Evolutionary conservation across 495 filamentous ascomycete genomes (phyloP).

Genomic region (Symbiotaphrina buchneri): DNA sequence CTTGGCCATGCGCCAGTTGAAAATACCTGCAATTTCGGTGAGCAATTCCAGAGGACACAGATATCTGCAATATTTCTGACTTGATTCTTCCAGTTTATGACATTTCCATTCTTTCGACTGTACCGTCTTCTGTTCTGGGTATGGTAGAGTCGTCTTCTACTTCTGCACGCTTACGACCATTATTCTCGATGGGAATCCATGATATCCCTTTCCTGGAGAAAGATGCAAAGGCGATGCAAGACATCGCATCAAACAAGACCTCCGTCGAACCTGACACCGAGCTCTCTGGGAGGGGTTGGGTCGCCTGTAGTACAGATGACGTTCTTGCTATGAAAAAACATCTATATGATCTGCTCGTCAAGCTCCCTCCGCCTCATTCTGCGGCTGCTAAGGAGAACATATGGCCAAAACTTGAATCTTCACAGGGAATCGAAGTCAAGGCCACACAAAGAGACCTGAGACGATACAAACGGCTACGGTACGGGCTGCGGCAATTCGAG

Average conservation of each 20-base stretch:
- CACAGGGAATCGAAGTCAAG: slow-evolving; percentile 37
- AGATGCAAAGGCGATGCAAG: slow-evolving; percentile 10
- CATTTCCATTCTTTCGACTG: slow-evolving; percentile 69
- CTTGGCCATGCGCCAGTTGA: slow-evolving; percentile 69
- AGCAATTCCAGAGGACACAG: slow-evolving; percentile 7
- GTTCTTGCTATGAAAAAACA: slow-evolving; percentile 64
- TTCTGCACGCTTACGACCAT: slow-evolving; percentile 59
- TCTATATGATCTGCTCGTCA: slow-evolving; percentile 75
- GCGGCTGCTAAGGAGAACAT: slow-evolving; percentile 28
- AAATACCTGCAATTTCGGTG: slow-evolving; percentile 72
- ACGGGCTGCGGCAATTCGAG: slow-evolving; percentile 34
- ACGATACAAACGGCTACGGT: slow-evolving; percentile 49
- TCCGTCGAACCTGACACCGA: background rate
- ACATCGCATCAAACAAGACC: background rate
- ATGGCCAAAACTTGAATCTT: slow-evolving; percentile 57
- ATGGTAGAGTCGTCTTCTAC: slow-evolving; percentile 31
- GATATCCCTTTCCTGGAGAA: slow-evolving; percentile 63
- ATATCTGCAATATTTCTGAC: slow-evolving; percentile 4
- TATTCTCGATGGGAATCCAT: slow-evolving; percentile 81
- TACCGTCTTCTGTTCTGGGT: slow-evolving; percentile 45
- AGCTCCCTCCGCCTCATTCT: slow-evolving; percentile 43
- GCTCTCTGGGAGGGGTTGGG: slow-evolving; percentile 34
- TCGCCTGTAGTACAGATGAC: slow-evolving; percentile 87
- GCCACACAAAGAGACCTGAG: slow-evolving; percentile 81
- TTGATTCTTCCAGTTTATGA: slow-evolving; percentile 45